Evolutionary conservation across 164 flowering plant genomes (phyloP).

Genomic region (Liriodendron chinense): DNA sequence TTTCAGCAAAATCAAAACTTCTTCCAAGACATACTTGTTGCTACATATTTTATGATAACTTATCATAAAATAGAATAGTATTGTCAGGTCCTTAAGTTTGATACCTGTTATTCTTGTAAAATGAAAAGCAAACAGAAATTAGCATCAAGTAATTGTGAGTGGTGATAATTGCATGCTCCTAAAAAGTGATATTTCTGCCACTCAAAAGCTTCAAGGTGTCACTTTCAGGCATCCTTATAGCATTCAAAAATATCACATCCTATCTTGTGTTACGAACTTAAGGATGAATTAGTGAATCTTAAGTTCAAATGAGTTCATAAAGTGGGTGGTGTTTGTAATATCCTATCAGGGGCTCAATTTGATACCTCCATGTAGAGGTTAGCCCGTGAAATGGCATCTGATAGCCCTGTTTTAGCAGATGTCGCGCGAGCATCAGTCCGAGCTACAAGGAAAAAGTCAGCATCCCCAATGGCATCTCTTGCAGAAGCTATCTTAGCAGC

Average conservation of each 20-base stretch:
- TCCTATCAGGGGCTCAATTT: neutral
- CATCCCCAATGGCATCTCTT: slow-evolving; percentile 32
- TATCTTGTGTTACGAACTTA: neutral
- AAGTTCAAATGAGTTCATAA: neutral
- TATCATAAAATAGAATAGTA: too few species aligned
- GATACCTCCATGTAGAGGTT: slow-evolving; percentile 34
- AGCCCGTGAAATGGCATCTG: slow-evolving; percentile 31
- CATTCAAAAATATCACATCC: neutral
- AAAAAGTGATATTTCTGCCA: neutral
- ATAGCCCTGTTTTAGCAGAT: slow-evolving; percentile 21
- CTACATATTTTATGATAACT: too few species aligned
- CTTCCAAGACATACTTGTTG: too few species aligned
- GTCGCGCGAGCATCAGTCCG: slow-evolving; percentile 36
- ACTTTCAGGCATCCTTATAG: neutral
- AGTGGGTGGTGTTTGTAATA: neutral
- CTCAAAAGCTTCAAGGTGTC: neutral
- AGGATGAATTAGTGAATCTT: neutral
- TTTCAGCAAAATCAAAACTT: too few species aligned
- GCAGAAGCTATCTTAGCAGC: slow-evolving; percentile 33
- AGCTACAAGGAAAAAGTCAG: slow-evolving; percentile 35
- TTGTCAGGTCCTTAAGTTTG: too few species aligned
- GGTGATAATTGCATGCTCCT: neutral
- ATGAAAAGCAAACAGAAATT: too few species aligned
- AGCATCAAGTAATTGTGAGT: neutral
- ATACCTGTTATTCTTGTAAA: too few species aligned